Conservation (phyloP, 345 rosid genomes). For the Cardiospermum halicacabum region DNA sequence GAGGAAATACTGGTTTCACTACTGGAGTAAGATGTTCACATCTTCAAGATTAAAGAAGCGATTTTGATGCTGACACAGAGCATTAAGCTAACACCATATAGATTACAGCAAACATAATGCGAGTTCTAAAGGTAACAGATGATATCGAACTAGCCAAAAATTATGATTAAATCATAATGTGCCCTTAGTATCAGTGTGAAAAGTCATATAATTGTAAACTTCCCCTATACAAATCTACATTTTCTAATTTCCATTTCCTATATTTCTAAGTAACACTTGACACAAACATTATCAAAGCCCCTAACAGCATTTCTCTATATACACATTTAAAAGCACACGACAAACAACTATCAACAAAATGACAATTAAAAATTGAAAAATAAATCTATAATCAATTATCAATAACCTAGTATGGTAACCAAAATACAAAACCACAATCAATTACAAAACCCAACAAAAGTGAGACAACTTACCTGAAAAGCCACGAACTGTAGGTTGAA, state of each 20-base stretch:
- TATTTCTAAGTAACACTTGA: background rate
- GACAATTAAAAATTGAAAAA: background rate
- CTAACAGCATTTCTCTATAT: slow-evolving; percentile 7
- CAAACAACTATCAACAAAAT: background rate
- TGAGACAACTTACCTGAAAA: slow-evolving; percentile 40
- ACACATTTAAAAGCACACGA: background rate
- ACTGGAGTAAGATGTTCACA: too few species aligned
- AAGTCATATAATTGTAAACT: slow-evolving; percentile 35
- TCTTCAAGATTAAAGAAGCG: too few species aligned
- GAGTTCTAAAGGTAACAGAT: too few species aligned
- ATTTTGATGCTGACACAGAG: too few species aligned
- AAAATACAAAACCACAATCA: background rate
- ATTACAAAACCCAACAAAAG: slow-evolving; percentile 3
- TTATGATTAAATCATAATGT: too few species aligned
- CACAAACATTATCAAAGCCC: background rate
- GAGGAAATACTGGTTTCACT: too few species aligned
- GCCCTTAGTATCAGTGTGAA: too few species aligned
- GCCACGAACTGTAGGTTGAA: slow-evolving; percentile 29
- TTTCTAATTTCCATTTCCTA: slow-evolving; percentile 2
- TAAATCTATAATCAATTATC: background rate
- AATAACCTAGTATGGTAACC: background rate
- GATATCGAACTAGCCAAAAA: too few species aligned
- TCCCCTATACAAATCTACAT: slow-evolving; percentile 18
- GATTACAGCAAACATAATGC: too few species aligned
- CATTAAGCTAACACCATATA: too few species aligned